Evolutionary conservation across 441 rosid species (phyloP).

Genomic region (Rhodomyrtus psidioides): DNA sequence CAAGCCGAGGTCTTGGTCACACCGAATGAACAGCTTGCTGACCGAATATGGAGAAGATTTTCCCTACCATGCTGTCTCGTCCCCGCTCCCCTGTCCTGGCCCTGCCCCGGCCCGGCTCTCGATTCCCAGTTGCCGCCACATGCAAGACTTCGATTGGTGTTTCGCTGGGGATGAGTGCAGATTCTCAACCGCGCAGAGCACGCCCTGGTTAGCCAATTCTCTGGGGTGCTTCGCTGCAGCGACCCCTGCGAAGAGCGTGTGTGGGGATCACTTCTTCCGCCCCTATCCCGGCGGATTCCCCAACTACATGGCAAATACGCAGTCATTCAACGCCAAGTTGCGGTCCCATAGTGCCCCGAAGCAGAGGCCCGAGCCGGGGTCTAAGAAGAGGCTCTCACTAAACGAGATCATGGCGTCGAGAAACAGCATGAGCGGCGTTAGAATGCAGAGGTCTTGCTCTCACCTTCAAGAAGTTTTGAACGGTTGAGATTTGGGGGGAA

Average conservation of each 20-base stretch:
- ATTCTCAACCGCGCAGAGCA: conserved; percentile 67
- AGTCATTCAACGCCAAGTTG: conserved; percentile 8
- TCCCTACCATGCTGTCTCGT: conserved; percentile 26
- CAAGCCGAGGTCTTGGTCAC: conserved; percentile 67
- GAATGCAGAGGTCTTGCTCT: conserved; percentile 5
- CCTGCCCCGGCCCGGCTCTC: conserved; percentile 34
- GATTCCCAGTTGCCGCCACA: conserved; percentile 16
- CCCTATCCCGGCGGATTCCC: not conserved
- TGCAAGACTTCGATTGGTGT: conserved; percentile 55
- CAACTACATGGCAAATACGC: conserved; percentile 6
- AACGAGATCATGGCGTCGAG: conserved; percentile 7
- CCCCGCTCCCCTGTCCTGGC: conserved; percentile 36
- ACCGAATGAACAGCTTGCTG: conserved; percentile 26
- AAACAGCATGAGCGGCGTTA: not conserved
- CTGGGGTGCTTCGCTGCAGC: conserved; percentile 25
- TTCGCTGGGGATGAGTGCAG: conserved; percentile 49
- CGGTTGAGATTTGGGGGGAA: not conserved
- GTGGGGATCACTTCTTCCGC: conserved; percentile 25
- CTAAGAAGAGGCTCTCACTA: not conserved
- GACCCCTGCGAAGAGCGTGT: conserved; percentile 74
- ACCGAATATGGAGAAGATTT: conserved; percentile 43
- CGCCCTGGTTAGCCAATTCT: conserved; percentile 50
- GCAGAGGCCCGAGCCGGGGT: conserved; percentile 5
- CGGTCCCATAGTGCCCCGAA: conserved; percentile 3
- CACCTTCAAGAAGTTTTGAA: not conserved